phyloP scores from a whole-genome alignment of 2,329 filamentous ascomycete genomes.

The Colletotrichum aenigma region DNA sequence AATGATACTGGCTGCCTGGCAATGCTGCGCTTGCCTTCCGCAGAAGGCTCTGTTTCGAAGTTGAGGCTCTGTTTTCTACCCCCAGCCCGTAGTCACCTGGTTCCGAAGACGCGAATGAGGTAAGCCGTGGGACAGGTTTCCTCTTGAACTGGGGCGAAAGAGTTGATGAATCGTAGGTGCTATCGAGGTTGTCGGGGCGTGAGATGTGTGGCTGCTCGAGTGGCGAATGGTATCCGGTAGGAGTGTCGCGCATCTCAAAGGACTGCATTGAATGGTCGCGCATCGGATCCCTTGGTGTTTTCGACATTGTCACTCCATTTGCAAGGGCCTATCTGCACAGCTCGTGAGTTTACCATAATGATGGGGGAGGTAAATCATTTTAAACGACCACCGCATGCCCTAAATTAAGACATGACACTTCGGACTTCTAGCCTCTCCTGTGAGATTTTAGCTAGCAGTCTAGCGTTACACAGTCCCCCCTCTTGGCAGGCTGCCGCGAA shows the following conservation, averaged over 20 bases:
- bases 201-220: not conserved
- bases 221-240: not conserved
- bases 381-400: not conserved
- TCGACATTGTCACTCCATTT: not conserved
- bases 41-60: not conserved
- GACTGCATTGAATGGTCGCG: not conserved
- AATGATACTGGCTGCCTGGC: not conserved
- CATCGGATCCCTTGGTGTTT: not conserved
- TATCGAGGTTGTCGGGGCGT: not conserved
- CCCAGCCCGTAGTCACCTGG: not conserved
- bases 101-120: not conserved
- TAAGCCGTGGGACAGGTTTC: not conserved
- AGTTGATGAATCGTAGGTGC: not conserved
- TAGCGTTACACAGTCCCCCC: not conserved
- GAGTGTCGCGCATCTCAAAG: not conserved
- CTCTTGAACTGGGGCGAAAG: not conserved
- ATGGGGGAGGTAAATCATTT: not conserved
- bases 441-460: not conserved
- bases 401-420: not conserved
- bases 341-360: not conserved
- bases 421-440: not conserved
- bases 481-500: not conserved
- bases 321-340: not conserved
- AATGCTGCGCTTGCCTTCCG: not conserved
- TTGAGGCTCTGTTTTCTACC: not conserved